Conservation (phyloP, 441 rosid genomes). For the Pelargonium australe region DNA sequence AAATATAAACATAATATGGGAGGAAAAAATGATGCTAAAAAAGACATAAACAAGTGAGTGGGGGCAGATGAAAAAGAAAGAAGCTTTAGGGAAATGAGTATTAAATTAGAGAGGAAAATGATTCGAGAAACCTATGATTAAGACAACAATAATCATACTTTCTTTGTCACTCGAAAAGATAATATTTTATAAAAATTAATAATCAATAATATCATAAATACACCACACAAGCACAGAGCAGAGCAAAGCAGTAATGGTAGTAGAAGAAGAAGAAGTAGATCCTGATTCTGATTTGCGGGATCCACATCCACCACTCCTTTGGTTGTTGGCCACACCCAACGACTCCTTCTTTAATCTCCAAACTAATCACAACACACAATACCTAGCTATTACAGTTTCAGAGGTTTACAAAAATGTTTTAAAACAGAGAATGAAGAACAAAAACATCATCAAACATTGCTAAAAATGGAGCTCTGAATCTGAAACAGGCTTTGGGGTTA, state of each 20-base stretch:
- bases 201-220: background rate
- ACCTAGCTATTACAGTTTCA: background rate
- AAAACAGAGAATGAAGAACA: too few species aligned
- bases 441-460: background rate
- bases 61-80: constrained; percentile 15
- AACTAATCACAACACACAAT: background rate
- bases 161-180: constrained; percentile 7
- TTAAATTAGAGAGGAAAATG: constrained; percentile 14
- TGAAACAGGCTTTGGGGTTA: constrained; percentile 17
- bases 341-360: background rate
- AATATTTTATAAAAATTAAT: background rate
- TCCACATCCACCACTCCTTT: constrained; percentile 31
- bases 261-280: constrained; percentile 23
- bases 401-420: background rate
- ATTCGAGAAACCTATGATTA: constrained; percentile 12
- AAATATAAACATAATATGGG: background rate
- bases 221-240: too few species aligned
- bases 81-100: constrained; percentile 12
- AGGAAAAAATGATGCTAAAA: background rate
- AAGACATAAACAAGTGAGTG: constrained; percentile 12
- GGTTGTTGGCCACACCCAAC: constrained; percentile 39
- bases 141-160: constrained; percentile 20
- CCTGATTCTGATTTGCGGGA: constrained; percentile 61
- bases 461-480: constrained; percentile 19
- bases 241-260: too few species aligned